Percentiles rank a stretch among this genome's conserved stretches.
phyloP scores from a whole-genome alignment of 495 filamentous ascomycete species.

The Penicillium salamii region DNA sequence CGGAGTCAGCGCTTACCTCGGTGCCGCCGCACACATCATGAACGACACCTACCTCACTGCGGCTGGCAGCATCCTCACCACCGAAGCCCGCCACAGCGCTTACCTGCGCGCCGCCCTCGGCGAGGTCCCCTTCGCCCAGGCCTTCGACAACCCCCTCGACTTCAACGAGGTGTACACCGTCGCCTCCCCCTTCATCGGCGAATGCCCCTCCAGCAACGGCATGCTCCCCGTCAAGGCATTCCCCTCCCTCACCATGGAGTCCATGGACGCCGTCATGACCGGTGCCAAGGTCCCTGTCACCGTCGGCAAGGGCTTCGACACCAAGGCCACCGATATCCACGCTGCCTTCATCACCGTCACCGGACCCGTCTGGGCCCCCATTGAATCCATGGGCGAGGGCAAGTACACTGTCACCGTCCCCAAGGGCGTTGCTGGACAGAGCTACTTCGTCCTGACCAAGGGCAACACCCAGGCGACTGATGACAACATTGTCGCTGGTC shows the following conservation, averaged over 20 bases:
- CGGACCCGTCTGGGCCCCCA: slow-evolving; percentile 31
- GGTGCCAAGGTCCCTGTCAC: slow-evolving; percentile 13
- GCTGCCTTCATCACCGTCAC: slow-evolving; percentile 41
- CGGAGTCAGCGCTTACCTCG: slow-evolving; percentile 58
- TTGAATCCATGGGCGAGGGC: slow-evolving; percentile 20
- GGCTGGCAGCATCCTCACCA: slow-evolving; percentile 59
- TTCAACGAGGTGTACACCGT: slow-evolving; percentile 61
- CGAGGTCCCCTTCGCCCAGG: slow-evolving; percentile 49
- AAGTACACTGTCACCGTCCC: slow-evolving; percentile 37
- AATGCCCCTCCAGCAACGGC: slow-evolving; percentile 53
- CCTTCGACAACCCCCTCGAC: slow-evolving; percentile 56
- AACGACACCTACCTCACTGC: slow-evolving; percentile 53
- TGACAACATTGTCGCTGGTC: slow-evolving; percentile 31
- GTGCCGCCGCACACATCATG: slow-evolving; percentile 56
- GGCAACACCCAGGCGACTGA: slow-evolving; percentile 22
- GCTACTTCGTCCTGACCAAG: slow-evolving; percentile 35
- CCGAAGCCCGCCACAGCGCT: slow-evolving; percentile 60
- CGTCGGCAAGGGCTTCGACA: slow-evolving; percentile 14
- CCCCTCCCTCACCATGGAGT: slow-evolving; percentile 34
- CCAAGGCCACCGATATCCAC: background rate
- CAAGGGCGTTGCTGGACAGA: slow-evolving; percentile 32
- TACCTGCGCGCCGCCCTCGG: slow-evolving; percentile 52
- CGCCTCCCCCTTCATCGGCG: slow-evolving; percentile 56
- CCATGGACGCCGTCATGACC: slow-evolving; percentile 10
- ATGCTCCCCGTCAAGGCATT: slow-evolving; percentile 58